Base-by-base conservation (phyloP, 2,329 filamentous ascomycete genomes). In the Cladosporium sp. region DNA sequence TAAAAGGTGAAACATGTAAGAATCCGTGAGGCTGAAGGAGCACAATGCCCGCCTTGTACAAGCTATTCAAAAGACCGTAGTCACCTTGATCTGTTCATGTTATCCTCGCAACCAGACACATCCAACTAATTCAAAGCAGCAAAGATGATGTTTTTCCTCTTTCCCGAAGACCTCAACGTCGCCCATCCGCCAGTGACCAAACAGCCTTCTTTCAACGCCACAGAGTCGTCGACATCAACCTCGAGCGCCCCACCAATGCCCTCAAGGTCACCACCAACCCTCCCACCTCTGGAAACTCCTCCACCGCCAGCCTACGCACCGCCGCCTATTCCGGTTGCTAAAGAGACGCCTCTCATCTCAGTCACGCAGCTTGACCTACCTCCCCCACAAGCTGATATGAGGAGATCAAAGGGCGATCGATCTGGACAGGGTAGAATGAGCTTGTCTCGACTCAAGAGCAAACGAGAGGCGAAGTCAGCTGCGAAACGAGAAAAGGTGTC, bases 81-180 rank as follows among this genome's bases (percentile, higher is more conserved):
- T n/a, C n/a, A 2, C 29, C 9, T 9, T n/a, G 15, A 15, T 22
- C 7, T n/a, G 11, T 13, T 9, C n/a, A 8, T 22, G 4, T 15
- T 7, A 27, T 7, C 9, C 18, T n/a, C 17, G 13, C 15, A 6
- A 34, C n/a, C 1, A 13, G 17, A 20, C 5, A 18, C 15, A n/a
- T 4, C n/a, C 15, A 6, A 17, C 9, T 8, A 12, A 2, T 39
- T 17, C 11, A 3, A 12, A 11, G 11, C 37, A 12, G 12, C 13
- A 4, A 39, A 13, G 11, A 48, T 48, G 45, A 30, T 40, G 20
- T 48, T 37, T 3, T 48, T 48, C n/a, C 37, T 48, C 7, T 48
- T 48, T 37, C 45, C 45, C 5, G 45, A 48, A 32, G 45, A 48
- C n/a, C 24, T 48, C 12, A 22, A 30, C 12, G 4, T 9, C 3